phyloP scores from a whole-genome alignment of 805 yeast genomes.

The Hanseniaspora hatyaiensis region DNA sequence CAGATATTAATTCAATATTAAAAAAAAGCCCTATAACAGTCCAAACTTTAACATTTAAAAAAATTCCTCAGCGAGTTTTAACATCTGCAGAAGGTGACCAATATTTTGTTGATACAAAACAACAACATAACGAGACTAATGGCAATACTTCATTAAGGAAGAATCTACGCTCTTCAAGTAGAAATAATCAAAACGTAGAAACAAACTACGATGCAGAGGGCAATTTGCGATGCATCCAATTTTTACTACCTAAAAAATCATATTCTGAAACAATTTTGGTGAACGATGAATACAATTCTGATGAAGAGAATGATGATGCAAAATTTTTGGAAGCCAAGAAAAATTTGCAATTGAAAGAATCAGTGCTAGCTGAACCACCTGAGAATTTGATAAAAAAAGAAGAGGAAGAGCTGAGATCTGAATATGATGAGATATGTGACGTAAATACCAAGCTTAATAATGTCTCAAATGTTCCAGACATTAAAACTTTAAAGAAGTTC shows the following conservation, averaged over 20 bases:
- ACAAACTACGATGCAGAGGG: neutral
- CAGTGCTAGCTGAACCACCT: neutral
- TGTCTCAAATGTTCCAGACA: neutral
- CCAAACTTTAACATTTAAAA: neutral
- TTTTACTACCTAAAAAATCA: neutral
- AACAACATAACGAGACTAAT: neutral
- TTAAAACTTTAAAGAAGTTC: constrained; percentile 2
- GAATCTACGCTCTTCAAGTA: neutral
- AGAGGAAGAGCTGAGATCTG: neutral
- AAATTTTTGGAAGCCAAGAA: constrained; percentile 2
- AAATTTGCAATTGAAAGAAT: constrained; percentile 1
- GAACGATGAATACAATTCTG: neutral
- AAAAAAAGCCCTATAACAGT: neutral
- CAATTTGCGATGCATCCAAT: neutral
- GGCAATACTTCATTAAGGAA: neutral
- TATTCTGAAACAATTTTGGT: neutral
- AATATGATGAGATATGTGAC: neutral
- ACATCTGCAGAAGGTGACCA: neutral
- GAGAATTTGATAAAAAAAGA: neutral
- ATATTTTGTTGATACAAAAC: neutral
- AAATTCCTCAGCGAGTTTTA: neutral
- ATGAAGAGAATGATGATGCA: neutral
- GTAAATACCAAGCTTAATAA: neutral
- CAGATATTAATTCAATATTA: no score
- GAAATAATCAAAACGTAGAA: neutral